Evolutionary conservation across 2,329 filamentous ascomycete genomes (phyloP), one percentile per base, ranked within the genome.

Genomic region (Geosmithia flava): DNA sequence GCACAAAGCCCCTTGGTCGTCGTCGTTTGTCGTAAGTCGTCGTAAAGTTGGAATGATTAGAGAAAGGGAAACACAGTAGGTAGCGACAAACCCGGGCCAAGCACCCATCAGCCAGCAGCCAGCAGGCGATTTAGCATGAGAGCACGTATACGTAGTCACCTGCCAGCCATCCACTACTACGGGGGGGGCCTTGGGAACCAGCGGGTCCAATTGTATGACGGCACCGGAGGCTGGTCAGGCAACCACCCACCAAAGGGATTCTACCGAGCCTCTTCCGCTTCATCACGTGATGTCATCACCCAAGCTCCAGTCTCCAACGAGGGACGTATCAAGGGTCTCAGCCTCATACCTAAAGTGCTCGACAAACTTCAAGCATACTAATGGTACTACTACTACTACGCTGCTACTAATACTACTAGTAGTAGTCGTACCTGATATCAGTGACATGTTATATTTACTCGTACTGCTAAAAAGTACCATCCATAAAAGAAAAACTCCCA

Each of bases 161-260:
- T 48, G 47, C 20, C 33, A 37, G 15, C 33, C 11, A 37, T 37
- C 33, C 33, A 37, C 33, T 19, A 16, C 39, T 37, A 16, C 33
- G 33, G 33, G 11, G 33, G 33, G n/a, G n/a, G n/a, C n/a, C 33
- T 11, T 13, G 33, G 33, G 3, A 37, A 16, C 33, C 33, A 39
- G 40, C 20, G 16, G 16, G 23, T 27, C 33, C 33, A 37, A 37
- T 37, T 37, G 40, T 48, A 48, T 48, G 47, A 48, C 47, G 47
- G 47, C 41, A 48, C 47, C 29, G 11, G n/a, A n/a, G n/a, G 47
- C 47, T 48, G 39, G 39, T 46, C 44, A 46, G 44, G 44, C 44
- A 43, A 42, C 46, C 11, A 16, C 33, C 33, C n/a, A n/a, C n/a
- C n/a, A n/a, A n/a, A n/a, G 29, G 11, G 13, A 23, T 15, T 29